Base-by-base conservation (phyloP, 2,329 filamentous ascomycete genomes). In the Diaporthe caulivora region DNA sequence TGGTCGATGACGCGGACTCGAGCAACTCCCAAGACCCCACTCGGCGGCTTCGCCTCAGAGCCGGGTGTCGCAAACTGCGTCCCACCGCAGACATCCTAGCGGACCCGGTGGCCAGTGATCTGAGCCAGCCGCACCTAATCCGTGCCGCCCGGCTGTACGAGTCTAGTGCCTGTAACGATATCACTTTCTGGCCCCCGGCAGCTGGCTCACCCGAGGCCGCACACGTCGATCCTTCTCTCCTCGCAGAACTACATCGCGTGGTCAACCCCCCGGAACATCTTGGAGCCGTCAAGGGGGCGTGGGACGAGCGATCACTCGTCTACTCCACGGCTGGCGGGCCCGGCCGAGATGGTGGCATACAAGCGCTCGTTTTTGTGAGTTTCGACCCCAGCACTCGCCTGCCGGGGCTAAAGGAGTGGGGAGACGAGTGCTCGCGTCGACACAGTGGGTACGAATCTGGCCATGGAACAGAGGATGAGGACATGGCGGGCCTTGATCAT, bases 221-320 rank as follows among this genome's bases (percentile, higher is more conserved):
- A n/a, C n/a, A n/a, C n/a, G n/a, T n/a, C n/a, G n/a, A n/a, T n/a
- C n/a, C n/a, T n/a, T n/a, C n/a, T n/a, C n/a, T n/a, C n/a, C n/a
- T n/a, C n/a, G n/a, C n/a, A n/a, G n/a, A n/a, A n/a, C n/a, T n/a
- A n/a, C n/a, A n/a, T n/a, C n/a, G n/a, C n/a, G n/a, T n/a, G n/a
- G n/a, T n/a, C n/a, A n/a, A n/a, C n/a, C n/a, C n/a, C n/a, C n/a
- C n/a, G n/a, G n/a, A n/a, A n/a, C n/a, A n/a, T 83, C 84, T 75
- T 3, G 83, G 84, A 0, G 77, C 80, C 10, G 79, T 88, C 2
- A 79, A 83, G 1, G 86, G 85, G n/a, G 79, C 77, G 18, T 85
- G 84, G 78, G 86, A 89, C 75, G 85, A 87, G n/a, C 79, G 84
- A 17, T 83, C 82, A 5, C 74, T 89, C n/a, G 78, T 88, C 3